Conservation (phyloP, 2,329 filamentous ascomycete genomes). For the Zasmidium cellare region DNA sequence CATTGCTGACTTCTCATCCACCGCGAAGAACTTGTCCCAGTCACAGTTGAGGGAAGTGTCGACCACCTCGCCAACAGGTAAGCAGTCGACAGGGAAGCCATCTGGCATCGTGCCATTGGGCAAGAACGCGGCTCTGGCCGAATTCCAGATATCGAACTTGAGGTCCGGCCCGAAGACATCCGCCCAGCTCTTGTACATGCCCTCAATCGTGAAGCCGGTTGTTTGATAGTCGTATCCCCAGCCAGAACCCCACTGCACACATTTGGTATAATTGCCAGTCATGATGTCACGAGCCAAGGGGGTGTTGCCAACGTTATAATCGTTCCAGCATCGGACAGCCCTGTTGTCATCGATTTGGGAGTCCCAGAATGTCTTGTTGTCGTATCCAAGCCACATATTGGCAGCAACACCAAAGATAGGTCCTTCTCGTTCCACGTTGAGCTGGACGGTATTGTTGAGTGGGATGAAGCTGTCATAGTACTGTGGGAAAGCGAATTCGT, state of each 20-base stretch:
- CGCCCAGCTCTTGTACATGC: slow-evolving; percentile 1
- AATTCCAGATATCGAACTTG: slow-evolving; percentile 18
- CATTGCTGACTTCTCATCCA: not conserved
- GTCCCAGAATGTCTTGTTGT: not conserved
- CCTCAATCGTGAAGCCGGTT: slow-evolving; percentile 15
- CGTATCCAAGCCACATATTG: slow-evolving; percentile 6
- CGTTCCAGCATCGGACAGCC: slow-evolving; percentile 5
- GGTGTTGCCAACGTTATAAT: slow-evolving; percentile 7
- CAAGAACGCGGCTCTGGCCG: slow-evolving; percentile 20
- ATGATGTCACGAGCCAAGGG: not conserved
- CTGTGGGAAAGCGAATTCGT: not conserved
- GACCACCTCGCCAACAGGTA: not conserved
- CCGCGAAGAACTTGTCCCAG: slow-evolving; percentile 13
- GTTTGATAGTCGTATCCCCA: slow-evolving; percentile 15
- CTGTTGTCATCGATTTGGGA: slow-evolving; percentile 5
- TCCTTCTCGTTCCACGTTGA: slow-evolving; percentile 8
- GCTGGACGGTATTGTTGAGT: slow-evolving; percentile 11
- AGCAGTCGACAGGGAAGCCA: slow-evolving; percentile 11
- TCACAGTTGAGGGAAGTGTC: slow-evolving; percentile 6
- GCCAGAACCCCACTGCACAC: slow-evolving; percentile 19
- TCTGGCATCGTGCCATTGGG: slow-evolving; percentile 6
- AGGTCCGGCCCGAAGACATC: slow-evolving; percentile 1
- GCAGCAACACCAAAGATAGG: slow-evolving; percentile 12
- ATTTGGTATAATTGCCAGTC: slow-evolving; percentile 18
- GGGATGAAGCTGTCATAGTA: slow-evolving; percentile 4